These are phyloP conservation scores for Pyricularia grisea DNA, from an alignment of 2,329 filamentous ascomycete species.

Conservation along the genomic window DNA sequence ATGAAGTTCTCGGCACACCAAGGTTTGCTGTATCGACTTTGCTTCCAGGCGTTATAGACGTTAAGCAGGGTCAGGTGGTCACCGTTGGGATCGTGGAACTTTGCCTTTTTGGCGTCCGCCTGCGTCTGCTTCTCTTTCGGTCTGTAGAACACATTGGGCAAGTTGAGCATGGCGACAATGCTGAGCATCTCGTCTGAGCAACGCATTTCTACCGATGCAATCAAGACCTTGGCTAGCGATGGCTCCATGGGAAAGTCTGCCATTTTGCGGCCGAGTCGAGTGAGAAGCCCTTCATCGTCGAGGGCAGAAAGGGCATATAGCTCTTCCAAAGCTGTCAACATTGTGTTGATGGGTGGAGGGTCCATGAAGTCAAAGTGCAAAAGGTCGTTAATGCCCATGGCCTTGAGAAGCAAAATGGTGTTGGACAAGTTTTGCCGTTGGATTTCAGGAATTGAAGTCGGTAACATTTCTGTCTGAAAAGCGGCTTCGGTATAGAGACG, in stretches of 20 bases:
- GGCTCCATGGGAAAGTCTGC: conserved; percentile 98
- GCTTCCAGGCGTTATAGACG: conserved; percentile 96
- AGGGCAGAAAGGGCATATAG: conserved; percentile 85
- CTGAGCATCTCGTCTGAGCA: conserved; percentile 92
- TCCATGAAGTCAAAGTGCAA: conserved; percentile 99
- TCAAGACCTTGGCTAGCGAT: conserved; percentile 79
- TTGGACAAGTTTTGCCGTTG: conserved; percentile 87
- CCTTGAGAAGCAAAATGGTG: conserved; percentile 95
- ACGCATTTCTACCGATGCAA: conserved; percentile 66
- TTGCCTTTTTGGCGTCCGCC: conserved; percentile 94
- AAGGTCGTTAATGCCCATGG: conserved; percentile 97
- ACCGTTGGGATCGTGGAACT: conserved; percentile 91
- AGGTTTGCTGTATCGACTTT: conserved; percentile 67
- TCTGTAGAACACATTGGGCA: conserved; percentile 82
- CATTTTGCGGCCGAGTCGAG: conserved; percentile 90
- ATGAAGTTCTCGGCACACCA: conserved; percentile 99
- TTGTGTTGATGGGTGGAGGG: conserved; percentile 91
- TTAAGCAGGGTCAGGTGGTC: conserved; percentile 94
- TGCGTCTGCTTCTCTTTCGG: conserved; percentile 96
- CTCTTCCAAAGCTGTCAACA: conserved; percentile 93
- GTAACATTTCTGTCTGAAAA: conserved; percentile 94
- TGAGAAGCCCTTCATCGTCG: conserved; percentile 91
- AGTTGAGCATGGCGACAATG: conserved; percentile 90
- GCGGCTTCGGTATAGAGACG: conserved; percentile 90
- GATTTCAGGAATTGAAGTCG: conserved; percentile 92